These are phyloP conservation scores for Mucor velutinosus DNA, from an alignment of 371 early-diverging fungal species.

Conservation along the genomic window DNA sequence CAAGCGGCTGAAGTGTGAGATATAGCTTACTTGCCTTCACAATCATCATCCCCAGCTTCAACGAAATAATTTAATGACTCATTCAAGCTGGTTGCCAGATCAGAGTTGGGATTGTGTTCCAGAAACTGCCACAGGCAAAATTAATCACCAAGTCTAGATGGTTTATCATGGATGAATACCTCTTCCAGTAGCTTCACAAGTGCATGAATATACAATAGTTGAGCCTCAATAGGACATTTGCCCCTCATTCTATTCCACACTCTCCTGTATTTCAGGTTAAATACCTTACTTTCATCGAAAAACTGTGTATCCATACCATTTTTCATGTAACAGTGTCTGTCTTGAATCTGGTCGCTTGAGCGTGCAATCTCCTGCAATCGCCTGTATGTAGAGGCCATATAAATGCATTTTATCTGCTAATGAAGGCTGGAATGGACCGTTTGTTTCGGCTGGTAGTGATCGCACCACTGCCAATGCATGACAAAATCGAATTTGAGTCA, in stretches of 20 bases:
- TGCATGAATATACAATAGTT: conserved; percentile 31
- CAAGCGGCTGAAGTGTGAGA: neutral
- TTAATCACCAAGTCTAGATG: neutral
- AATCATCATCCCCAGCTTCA: neutral
- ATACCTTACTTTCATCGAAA: too few species aligned
- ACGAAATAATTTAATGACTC: conserved; percentile 14
- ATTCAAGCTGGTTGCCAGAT: conserved; percentile 8
- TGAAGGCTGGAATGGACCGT: conserved; percentile 46
- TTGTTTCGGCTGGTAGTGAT: conserved; percentile 18
- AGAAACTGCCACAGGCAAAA: conserved; percentile 1
- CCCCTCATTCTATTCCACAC: conserved; percentile 5
- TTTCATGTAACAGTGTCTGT: conserved; percentile 29
- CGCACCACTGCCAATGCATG: conserved; percentile 35
- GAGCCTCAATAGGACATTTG: conserved; percentile 36
- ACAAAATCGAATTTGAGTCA: conserved; percentile 33
- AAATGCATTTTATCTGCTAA: conserved; percentile 70
- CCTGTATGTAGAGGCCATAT: conserved; percentile 82
- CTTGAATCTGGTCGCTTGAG: conserved; percentile 39
- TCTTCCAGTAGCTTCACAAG: conserved; percentile 29
- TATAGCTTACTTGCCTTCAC: neutral
- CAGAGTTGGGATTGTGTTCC: conserved; percentile 7
- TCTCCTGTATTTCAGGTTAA: too few species aligned
- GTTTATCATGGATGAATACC: neutral
- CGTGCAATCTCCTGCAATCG: conserved; percentile 67
- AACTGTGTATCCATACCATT: conserved; percentile 27